Base-by-base conservation (phyloP, 2,329 filamentous ascomycete genomes). In the Nigrospora osmanthi region DNA sequence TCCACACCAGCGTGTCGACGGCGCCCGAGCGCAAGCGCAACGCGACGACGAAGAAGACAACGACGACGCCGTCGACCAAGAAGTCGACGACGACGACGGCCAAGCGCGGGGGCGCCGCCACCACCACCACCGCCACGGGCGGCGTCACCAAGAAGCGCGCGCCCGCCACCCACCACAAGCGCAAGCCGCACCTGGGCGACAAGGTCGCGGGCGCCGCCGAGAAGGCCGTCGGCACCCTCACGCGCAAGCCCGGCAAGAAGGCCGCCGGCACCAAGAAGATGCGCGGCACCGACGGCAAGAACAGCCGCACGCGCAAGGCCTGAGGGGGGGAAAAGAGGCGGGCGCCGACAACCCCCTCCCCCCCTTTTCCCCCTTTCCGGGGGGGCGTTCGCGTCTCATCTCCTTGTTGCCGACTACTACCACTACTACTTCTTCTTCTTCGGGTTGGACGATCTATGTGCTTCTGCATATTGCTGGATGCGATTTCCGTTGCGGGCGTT, bases 251-350 rank as follows among this genome's bases (percentile, higher is more conserved):
- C 2, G 56, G 54, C 23, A 58, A 57, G 52, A 58, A 58, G 44
- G 56, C 56, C 19, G 56, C 56, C 12, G 56, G 56, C 13, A 57
- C 56, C 11, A 49, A 52, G 41, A 54, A 55, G 50, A 58, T 58
- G 48, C 50, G 49, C 37, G 56, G 55, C 3, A 58, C 56, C 6
- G 56, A 58, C 28, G 56, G 56, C 17, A 58, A 58, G 49, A 48
- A 47, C 33, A 53, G 49, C 17, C 38, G 51, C 6, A 41, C 38
- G 17, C 48, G 40, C n/a, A 28, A 28, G 28, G 19, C 23, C 23
- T 28, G 23, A 28, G 23, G 7, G n/a, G n/a, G n/a, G n/a, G n/a
- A n/a, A n/a, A n/a, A 10, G 23, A 28, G 23, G 23, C 23, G 23
- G 23, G 6, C 23, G 23, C 23, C 9, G 23, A 4, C 23, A 28